A percentile compares a stretch with the other conserved stretches of the same genome.
Conservation (phyloP, 192 early-diverging fungal species). For the Rhizoclosmatium sp. region DNA sequence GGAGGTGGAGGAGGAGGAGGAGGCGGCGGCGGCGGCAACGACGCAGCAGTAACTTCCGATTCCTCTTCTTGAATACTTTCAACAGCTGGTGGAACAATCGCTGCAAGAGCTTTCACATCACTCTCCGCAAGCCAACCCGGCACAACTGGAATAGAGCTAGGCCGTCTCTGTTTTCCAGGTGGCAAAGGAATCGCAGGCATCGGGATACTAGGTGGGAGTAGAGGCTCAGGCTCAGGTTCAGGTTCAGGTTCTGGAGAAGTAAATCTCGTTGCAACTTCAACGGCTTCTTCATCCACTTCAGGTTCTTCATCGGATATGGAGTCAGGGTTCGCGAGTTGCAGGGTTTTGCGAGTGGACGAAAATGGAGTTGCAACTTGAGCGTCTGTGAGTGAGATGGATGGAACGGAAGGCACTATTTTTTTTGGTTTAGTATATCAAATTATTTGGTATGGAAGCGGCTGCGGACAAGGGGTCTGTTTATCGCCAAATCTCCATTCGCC, state of each 20-base stretch:
- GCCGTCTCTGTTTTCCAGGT: background rate
- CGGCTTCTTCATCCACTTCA: background rate
- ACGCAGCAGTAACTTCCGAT: background rate
- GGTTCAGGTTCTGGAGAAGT: background rate
- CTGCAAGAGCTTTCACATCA: background rate
- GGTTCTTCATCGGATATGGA: background rate
- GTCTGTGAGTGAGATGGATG: background rate
- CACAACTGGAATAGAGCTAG: background rate
- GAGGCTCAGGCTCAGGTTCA: too few species aligned
- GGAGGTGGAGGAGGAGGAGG: conserved; percentile 43
- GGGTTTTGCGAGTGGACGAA: conserved; percentile 6
- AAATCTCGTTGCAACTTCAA: background rate
- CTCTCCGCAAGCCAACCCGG: conserved; percentile 6
- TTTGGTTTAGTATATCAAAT: background rate
- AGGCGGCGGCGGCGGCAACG: conserved; percentile 6
- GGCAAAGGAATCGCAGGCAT: background rate
- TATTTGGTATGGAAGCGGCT: background rate
- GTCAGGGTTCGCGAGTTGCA: conserved; percentile 19
- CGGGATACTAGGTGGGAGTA: background rate
- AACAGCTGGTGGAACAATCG: conserved; percentile 40
- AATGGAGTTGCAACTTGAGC: background rate
- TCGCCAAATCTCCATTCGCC: background rate
- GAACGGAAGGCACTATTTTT: conserved; percentile 7
- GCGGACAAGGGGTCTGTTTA: background rate
- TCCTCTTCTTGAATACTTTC: conserved; percentile 13